Percentiles rank a stretch among this genome's conserved stretches.
phyloP scores from a whole-genome alignment of 2,329 filamentous ascomycete species.

The Thelonectria olida region DNA sequence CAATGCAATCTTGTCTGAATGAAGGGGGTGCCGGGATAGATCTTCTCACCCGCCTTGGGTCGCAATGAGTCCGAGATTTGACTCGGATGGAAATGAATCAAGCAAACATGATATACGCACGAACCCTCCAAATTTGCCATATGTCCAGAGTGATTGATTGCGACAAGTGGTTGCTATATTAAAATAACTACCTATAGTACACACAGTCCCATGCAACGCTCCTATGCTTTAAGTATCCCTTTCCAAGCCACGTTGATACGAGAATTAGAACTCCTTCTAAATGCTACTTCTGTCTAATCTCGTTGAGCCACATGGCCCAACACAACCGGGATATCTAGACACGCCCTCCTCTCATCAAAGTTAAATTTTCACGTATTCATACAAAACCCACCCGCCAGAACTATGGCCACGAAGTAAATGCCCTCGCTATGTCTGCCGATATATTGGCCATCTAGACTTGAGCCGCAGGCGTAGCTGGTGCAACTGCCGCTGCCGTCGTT shows the following conservation, averaged over 20 bases:
- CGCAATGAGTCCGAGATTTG: background rate
- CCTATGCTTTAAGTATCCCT: no score
- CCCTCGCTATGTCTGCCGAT: background rate
- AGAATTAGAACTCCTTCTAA: no score
- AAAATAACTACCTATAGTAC: no score
- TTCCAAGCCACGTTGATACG: no score
- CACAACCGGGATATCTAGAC: conserved; percentile 7
- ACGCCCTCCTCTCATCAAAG: background rate
- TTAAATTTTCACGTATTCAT: conserved; percentile 7
- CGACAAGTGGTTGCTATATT: no score
- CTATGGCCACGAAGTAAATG: background rate
- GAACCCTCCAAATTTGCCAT: background rate
- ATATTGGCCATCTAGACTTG: background rate
- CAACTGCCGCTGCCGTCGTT: background rate
- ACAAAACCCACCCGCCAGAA: background rate
- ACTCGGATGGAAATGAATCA: conserved; percentile 20
- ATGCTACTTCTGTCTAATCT: no score
- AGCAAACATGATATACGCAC: conserved; percentile 6
- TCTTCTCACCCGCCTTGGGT: background rate
- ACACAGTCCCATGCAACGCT: no score
- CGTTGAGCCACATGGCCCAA: no score
- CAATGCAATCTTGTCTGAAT: conserved; percentile 19
- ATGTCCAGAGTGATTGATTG: background rate
- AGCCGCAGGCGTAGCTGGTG: background rate
- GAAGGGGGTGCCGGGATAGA: background rate